Evolutionary conservation across 177 flowering plant species (phyloP).

Genomic region (Vitis hybrid): DNA sequence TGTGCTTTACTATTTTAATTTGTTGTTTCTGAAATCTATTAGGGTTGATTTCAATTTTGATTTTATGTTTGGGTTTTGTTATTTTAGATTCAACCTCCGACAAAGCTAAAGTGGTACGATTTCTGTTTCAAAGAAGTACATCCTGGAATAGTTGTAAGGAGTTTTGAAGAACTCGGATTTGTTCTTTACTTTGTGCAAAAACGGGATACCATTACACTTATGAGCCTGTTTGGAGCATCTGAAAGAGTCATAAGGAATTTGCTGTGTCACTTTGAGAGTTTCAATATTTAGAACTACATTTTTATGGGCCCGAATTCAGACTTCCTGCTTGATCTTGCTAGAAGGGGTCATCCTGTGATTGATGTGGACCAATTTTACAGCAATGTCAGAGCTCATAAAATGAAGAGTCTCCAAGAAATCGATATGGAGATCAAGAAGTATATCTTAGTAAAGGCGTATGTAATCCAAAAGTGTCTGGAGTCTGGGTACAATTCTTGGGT

Average conservation of each 20-base stretch:
- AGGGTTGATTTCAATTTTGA: no score
- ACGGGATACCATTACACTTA: conserved; percentile 46
- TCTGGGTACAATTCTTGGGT: conserved; percentile 44
- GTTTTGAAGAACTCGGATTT: conserved; percentile 46
- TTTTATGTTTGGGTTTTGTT: no score
- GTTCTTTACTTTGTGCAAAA: conserved; percentile 60
- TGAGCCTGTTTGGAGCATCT: conserved; percentile 46
- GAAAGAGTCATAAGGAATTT: conserved; percentile 49
- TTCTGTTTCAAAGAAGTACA: conserved; percentile 83
- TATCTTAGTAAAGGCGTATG: conserved; percentile 45
- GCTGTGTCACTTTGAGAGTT: conserved; percentile 81
- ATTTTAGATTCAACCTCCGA: conserved; percentile 44
- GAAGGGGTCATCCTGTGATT: conserved; percentile 83
- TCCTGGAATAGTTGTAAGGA: conserved; percentile 58
- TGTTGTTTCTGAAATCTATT: no score
- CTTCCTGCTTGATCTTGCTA: conserved; percentile 63
- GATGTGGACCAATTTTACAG: conserved; percentile 42
- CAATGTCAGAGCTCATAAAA: conserved; percentile 25
- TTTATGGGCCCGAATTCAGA: conserved; percentile 56
- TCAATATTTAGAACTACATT: conserved; percentile 59
- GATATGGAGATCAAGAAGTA: conserved; percentile 31
- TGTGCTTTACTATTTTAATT: no score
- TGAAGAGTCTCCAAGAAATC: conserved; percentile 26
- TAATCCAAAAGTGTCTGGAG: conserved; percentile 53
- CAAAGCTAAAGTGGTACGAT: conserved; percentile 81